Percentiles rank a stretch among this genome's conserved stretches.
Conservation (phyloP, 805 yeast genomes). For the Maudiozyma bulderi region DNA sequence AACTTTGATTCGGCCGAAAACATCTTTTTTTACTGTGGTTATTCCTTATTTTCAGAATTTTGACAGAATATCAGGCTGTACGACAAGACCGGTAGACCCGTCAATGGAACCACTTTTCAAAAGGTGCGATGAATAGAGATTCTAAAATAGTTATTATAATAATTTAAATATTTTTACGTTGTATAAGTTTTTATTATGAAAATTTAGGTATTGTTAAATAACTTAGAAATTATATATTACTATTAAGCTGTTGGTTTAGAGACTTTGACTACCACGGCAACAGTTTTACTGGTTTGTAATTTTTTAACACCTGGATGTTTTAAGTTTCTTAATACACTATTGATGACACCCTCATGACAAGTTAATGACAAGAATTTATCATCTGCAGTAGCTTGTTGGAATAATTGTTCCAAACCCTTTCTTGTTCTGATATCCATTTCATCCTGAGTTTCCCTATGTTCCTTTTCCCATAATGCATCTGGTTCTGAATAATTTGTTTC, state of each 20-base stretch:
- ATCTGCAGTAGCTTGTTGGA: constrained; percentile 27
- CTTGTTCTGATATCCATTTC: constrained; percentile 40
- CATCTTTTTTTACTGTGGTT: too few relatives aligned
- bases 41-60: too few relatives aligned
- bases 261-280: constrained; percentile 44
- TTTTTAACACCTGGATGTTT: constrained; percentile 47
- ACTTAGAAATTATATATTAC: too few relatives aligned
- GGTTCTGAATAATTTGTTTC: constrained; percentile 39
- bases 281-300: constrained; percentile 56
- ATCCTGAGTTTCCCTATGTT: constrained; percentile 38
- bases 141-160: too few relatives aligned
- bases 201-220: too few relatives aligned
- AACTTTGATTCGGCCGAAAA: too few relatives aligned
- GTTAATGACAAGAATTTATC: constrained; percentile 37
- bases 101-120: too few relatives aligned
- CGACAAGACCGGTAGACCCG: too few relatives aligned
- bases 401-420: constrained; percentile 33
- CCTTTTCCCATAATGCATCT: constrained; percentile 38
- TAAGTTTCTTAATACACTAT: constrained; percentile 40
- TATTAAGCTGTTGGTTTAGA: background rate
- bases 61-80: too few relatives aligned
- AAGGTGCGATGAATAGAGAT: too few relatives aligned
- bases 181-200: too few relatives aligned
- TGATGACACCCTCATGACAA: constrained; percentile 54
- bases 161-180: too few relatives aligned